Evolutionary conservation across 106 monocot genomes (phyloP).

Genomic region (Iris macrosiphon): DNA sequence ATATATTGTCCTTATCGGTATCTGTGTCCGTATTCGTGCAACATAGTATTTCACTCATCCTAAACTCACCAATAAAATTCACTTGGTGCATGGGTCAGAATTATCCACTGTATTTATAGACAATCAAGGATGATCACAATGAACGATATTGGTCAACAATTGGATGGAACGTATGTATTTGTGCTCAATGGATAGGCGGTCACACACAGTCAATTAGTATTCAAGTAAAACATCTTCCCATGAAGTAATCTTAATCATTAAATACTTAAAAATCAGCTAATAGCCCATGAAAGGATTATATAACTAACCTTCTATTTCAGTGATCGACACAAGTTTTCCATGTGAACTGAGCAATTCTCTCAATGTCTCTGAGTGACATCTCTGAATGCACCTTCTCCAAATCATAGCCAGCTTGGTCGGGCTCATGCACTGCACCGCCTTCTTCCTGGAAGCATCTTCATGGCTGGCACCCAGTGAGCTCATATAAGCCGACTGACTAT

Average conservation of each 20-base stretch:
- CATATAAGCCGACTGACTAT: not conserved
- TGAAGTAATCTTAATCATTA: not conserved
- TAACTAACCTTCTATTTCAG: constrained; percentile 49
- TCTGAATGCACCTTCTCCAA: constrained; percentile 80
- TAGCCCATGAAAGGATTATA: not conserved
- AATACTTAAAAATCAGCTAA: not conserved
- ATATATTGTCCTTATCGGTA: too few species aligned
- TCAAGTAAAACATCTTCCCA: not conserved
- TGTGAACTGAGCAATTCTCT: constrained; percentile 41
- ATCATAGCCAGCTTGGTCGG: constrained; percentile 42
- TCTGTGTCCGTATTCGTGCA: too few species aligned
- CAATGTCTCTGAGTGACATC: constrained; percentile 66
- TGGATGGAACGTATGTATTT: too few species aligned
- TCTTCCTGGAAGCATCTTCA: not conserved
- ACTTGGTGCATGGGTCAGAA: too few species aligned
- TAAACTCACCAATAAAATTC: too few species aligned
- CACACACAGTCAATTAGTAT: not conserved
- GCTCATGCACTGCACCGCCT: not conserved
- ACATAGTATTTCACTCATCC: too few species aligned
- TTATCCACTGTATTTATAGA: too few species aligned
- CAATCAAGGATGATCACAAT: too few species aligned
- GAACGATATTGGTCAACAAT: too few species aligned
- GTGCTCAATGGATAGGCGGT: too few species aligned
- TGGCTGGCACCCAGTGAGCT: not conserved
- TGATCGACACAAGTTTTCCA: constrained; percentile 69